Conservation (phyloP, 345 rosid genomes). For the Eucalyptus cloeziana region DNA sequence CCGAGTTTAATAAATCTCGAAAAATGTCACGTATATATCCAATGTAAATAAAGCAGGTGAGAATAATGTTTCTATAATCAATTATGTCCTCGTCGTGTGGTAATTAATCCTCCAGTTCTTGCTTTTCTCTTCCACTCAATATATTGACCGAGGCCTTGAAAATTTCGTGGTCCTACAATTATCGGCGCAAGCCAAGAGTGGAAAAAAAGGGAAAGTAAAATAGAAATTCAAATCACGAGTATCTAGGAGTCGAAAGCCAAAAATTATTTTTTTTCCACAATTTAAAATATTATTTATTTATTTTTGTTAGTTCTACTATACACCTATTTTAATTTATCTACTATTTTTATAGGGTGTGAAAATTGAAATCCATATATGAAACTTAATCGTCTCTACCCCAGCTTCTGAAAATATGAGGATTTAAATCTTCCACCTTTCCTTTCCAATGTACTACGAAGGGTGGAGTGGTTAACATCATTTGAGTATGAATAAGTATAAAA, state of each 20-base stretch:
- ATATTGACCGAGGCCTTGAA: background rate
- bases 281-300: no score
- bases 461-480: no score
- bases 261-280: background rate
- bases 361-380: rapidly evolving
- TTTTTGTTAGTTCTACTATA: no score
- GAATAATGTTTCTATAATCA: background rate
- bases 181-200: background rate
- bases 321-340: rapidly evolving
- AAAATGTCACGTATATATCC: background rate
- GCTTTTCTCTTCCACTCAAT: background rate
- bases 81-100: no score
- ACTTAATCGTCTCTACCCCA: rapidly evolving
- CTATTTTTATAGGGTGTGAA: rapidly evolving
- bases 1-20: background rate
- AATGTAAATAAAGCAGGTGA: background rate
- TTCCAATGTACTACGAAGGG: no score
- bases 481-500: no score
- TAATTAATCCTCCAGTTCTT: background rate
- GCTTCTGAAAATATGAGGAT: no score
- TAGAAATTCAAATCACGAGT: background rate
- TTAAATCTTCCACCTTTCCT: rapidly evolving
- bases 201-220: background rate
- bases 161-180: background rate
- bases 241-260: background rate